Conservation (phyloP, 768 basidiomycete species). For the Rhodosporidiobolus odoratus region DNA sequence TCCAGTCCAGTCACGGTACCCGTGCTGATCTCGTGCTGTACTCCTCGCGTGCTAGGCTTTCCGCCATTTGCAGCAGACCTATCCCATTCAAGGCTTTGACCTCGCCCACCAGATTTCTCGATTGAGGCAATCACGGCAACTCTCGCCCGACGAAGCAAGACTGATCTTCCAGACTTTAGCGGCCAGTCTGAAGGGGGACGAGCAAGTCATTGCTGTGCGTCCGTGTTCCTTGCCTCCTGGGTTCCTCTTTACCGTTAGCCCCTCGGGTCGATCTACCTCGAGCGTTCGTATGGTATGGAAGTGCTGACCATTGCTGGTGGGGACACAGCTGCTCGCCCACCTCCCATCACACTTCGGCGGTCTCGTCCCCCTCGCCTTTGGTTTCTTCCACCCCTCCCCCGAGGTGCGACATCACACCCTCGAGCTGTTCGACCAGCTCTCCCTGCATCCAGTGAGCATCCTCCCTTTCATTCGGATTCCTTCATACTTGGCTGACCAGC, state of each 20-base stretch:
- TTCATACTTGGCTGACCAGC: not conserved
- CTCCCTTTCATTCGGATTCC: not conserved
- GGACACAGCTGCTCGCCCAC: slow-evolving; percentile 72
- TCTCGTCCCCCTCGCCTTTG: slow-evolving; percentile 76
- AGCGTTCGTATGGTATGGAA: not conserved
- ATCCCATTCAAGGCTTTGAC: slow-evolving; percentile 73
- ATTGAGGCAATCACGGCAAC: slow-evolving; percentile 64
- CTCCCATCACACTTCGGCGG: slow-evolving; percentile 74
- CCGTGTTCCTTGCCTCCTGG: not conserved
- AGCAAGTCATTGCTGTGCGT: slow-evolving; percentile 80
- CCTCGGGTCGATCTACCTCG: too few relatives aligned
- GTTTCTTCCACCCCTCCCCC: slow-evolving; percentile 81
- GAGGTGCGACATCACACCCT: slow-evolving; percentile 70
- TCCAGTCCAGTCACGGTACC: not conserved
- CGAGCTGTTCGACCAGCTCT: slow-evolving; percentile 74
- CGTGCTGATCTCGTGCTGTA: slow-evolving; percentile 16
- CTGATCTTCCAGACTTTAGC: slow-evolving; percentile 69
- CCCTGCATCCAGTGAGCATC: slow-evolving; percentile 63
- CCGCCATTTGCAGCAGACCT: slow-evolving; percentile 53
- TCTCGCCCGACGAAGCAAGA: slow-evolving; percentile 68
- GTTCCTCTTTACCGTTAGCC: too few relatives aligned
- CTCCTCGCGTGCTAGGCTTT: slow-evolving; percentile 57
- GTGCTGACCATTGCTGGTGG: rapidly evolving
- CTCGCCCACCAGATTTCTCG: slow-evolving; percentile 77
- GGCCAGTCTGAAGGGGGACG: slow-evolving; percentile 69